Evolutionary conservation across 345 rosid genomes (phyloP), one percentile per base, ranked within the genome.

Genomic region (Aquilaria sinensis): DNA sequence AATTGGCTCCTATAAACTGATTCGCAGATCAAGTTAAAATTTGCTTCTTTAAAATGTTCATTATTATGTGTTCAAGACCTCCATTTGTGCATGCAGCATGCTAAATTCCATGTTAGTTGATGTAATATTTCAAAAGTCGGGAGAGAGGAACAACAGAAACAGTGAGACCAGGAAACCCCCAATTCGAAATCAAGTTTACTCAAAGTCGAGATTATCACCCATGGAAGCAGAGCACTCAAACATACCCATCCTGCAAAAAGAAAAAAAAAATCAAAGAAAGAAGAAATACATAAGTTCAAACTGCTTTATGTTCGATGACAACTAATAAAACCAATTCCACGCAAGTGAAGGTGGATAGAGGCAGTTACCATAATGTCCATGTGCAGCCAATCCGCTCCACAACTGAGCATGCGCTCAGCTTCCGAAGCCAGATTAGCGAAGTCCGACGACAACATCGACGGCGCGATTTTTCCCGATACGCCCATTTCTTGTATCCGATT

Each of bases 301-400:
- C 43, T 37, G 8, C 7, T 37, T 9, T 4, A 37, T 9, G 8
- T 37, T 37, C 43, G 5, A 9, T 67, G 23, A 66, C 48, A 23
- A 23, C 52, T 43, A 33, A 16, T 9, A 51, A 65, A 65, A 43
- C 43, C 31, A 31, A 16, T 33, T 14, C 43, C 41, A 37, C 12
- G 37, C 2, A 29, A 61, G 46, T 3, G n/a, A 12, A 23, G 34
- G 48, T 52, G 51, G 49, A 61, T 47, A 4, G 50, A 31, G 53
- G 51, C 11, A 2, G 53, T 51, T 81, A 89, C 98, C 98, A 92
- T 87, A 69, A 92, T 85, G 80, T 92, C 98, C 96, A 92, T 92
- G 87, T 89, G 98, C 59, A 92, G 96, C 98, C 98, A 89, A 68
- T 90, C 90, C 68, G 97, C 97, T 23, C 97, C 98, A 15, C 78